Evolutionary conservation across 2,329 filamentous ascomycete genomes (phyloP), one percentile per base, ranked within the genome.

Genomic region (Allantophomopsis cytisporea): DNA sequence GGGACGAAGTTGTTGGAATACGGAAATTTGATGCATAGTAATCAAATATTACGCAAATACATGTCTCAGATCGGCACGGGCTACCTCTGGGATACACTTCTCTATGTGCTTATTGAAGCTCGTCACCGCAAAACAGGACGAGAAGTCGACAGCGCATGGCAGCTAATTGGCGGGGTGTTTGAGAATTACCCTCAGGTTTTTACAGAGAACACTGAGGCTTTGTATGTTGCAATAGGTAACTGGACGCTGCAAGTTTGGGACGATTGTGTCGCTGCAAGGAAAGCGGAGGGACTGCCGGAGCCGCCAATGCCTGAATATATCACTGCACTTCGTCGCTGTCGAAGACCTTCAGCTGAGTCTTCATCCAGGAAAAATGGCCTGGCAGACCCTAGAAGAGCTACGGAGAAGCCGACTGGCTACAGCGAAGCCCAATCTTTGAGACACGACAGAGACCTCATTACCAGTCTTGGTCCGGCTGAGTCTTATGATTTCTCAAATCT

Each of bases 1-100:
- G 51, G 62, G 17, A 47, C 55, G 15, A 61, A 60, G 37, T 59
- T 60, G 32, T 38, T 50, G 41, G 54, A 52, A 47, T 62, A 50
- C 47, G 61, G 58, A 39, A 48, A 47, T 15, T 39, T 54, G 4
- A 51, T 51, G 12, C 49, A 56, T 36, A 48, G 50, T 1, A 49
- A 52, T 12, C 45, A 51, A 31, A 42, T 41, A 2, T 41, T 57
- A 3, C 48, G 51, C 34, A 49, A 51, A 15, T 60, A 50, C 37
- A 41, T 51, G 5, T 61, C 58, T 58, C 55, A 60, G 35, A 49
- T 54, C 20, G 48, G 49, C 16, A 45, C 48, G 2, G 53, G 58
- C 39, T 60, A 59, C 39, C 52, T 58, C 41, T 47, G 58, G 12
- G 53, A 57, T 40, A 48, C 54, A 12, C 55, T 58, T 37, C 57